Evolutionary conservation across 2,329 filamentous ascomycete genomes (phyloP).

Genomic region (Colletotrichum musae): DNA sequence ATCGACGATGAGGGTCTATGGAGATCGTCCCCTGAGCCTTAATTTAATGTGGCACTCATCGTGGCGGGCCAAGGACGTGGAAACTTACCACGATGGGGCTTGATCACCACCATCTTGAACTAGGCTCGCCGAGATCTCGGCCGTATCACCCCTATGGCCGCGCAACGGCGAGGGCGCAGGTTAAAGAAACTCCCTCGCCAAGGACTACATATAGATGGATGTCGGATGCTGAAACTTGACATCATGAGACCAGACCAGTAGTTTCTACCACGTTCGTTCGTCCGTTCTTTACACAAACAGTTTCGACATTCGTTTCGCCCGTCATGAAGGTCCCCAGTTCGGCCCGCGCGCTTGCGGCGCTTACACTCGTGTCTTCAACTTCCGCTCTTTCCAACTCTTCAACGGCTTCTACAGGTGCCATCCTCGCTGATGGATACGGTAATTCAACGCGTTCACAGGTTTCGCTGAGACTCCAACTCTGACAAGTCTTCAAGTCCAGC

Average conservation of each 20-base stretch:
- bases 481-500: constrained; percentile 5
- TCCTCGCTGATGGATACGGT: constrained; percentile 33
- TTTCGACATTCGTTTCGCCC: constrained; percentile 23
- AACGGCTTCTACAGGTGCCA: constrained; percentile 8
- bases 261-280: constrained; percentile 7
- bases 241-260: constrained; percentile 15
- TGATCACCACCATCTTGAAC: constrained; percentile 17
- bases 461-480: neutral
- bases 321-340: constrained; percentile 27
- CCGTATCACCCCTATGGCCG: constrained; percentile 25
- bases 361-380: constrained; percentile 26
- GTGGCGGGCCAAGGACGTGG: constrained; percentile 15
- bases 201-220: constrained; percentile 18
- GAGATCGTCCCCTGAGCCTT: constrained; percentile 19
- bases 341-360: constrained; percentile 20
- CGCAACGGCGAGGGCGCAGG: constrained; percentile 23
- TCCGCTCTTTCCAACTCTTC: constrained; percentile 29
- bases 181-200: constrained; percentile 4
- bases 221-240: constrained; percentile 9
- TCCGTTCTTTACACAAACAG: neutral
- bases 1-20: constrained; percentile 1
- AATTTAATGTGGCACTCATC: constrained; percentile 19
- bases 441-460: neutral
- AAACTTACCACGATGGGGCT: constrained; percentile 31
- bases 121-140: constrained; percentile 26